Conservation (phyloP, 352 stramenopile genomes). For the Globisporangium cederbergense region DNA sequence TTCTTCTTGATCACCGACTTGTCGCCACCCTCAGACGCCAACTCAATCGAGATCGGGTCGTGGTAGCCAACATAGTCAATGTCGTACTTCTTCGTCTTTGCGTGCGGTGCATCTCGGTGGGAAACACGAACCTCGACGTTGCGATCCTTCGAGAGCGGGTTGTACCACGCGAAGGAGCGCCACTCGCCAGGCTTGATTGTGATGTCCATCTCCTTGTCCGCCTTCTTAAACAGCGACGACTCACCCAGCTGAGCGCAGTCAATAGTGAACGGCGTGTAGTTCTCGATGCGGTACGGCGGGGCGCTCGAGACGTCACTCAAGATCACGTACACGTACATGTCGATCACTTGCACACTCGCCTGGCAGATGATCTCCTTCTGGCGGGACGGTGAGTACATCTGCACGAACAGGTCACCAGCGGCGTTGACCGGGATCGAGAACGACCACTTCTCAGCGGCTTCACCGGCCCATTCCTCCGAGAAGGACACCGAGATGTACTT, state of each 20-base stretch:
- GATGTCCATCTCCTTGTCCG: conserved; percentile 43
- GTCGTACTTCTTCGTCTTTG: conserved; percentile 74
- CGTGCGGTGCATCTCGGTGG: conserved; percentile 48
- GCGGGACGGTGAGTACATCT: conserved; percentile 72
- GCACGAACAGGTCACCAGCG: conserved; percentile 74
- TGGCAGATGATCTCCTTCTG: conserved; percentile 80
- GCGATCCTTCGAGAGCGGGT: conserved; percentile 81
- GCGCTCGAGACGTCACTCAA: conserved; percentile 76
- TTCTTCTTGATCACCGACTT: conserved; percentile 15
- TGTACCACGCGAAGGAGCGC: conserved; percentile 83
- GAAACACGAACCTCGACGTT: conserved; percentile 63
- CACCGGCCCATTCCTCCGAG: conserved; percentile 47
- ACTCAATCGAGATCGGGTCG: conserved; percentile 56
- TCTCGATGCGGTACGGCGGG: conserved; percentile 84
- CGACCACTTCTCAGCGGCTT: conserved; percentile 65
- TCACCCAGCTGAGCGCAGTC: conserved; percentile 68
- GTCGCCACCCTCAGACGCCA: conserved; percentile 38
- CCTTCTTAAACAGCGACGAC: conserved; percentile 61
- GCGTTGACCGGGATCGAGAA: conserved; percentile 77
- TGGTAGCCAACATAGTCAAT: conserved; percentile 82
- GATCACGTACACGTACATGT: conserved; percentile 88
- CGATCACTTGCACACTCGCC: conserved; percentile 83
- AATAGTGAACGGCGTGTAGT: conserved; percentile 83
- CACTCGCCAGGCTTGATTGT: conserved; percentile 67
- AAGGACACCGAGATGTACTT: conserved; percentile 86